Base-by-base conservation (phyloP, 106 monocot genomes). In the Alisma plantagoaquatica region DNA sequence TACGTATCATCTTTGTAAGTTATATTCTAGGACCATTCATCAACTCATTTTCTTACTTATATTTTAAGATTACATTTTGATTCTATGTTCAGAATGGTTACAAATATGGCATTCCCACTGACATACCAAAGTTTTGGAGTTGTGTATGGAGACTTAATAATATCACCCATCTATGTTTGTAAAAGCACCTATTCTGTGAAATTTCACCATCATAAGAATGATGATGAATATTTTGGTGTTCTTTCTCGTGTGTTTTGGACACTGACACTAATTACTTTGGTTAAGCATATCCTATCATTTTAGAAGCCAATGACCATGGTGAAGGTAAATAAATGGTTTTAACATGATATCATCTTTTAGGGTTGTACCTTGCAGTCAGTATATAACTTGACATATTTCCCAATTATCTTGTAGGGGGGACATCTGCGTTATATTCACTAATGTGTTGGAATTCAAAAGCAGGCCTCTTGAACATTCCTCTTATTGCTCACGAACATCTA, bases 371-470 rank as follows among this genome's bases (percentile, higher is more conserved):
- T 28, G 2, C 12, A 14, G 10, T n/a, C 20, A 33, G 2, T 12
- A 12, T 57, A 31, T 17, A 11, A 2, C 27, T 16, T 27, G 30
- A 23, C n/a, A n/a, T n/a, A 7, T 49, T 30, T 30, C 23, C 23
- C 10, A 25, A 20, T 38, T 32, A 6, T 46, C 60, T 3, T 62
- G 10, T 52, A 91, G 91, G 91, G 41, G 91, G 91, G 21, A 82
- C 81, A 24, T 92, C 86, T 68, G 91, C 91, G 44, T 49, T 92
- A 35, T 92, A 92, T 66, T 92, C 91, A 18, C 33, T 81, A 42
- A 30, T 92, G 59, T 92, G 85, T 26, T 61, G 81, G 2, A 65
- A 75, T 32, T 64, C 78, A n/a, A 85, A 75, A 71, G 70, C 78
- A 57, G 77, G 84, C 4, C 70, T 84, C 28, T 26, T 81, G 19